Evolutionary conservation across 257 asterid species (phyloP).

Genomic region (Rhazya stricta): DNA sequence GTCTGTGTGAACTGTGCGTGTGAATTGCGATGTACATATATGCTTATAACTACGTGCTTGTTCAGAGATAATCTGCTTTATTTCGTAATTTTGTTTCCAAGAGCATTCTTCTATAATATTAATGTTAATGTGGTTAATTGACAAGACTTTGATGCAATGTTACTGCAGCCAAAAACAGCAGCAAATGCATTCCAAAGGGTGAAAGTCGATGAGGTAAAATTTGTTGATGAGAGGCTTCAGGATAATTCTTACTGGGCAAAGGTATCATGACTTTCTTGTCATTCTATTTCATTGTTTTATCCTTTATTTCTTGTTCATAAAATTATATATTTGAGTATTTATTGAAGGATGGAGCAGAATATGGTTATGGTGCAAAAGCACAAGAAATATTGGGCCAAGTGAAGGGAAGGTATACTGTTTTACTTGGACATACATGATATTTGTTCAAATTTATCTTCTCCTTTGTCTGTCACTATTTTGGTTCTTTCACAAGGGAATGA

Average conservation of each 20-base stretch:
- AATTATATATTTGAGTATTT: background rate
- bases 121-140: background rate
- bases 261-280: constrained; percentile 37
- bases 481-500: background rate
- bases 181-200: constrained; percentile 59
- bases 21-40: background rate
- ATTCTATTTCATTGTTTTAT: background rate
- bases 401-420: constrained; percentile 67
- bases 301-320: background rate
- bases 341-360: constrained; percentile 84
- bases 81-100: background rate
- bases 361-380: constrained; percentile 97
- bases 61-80: background rate
- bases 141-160: constrained; percentile 2
- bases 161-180: constrained; percentile 62
- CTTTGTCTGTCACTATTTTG: background rate
- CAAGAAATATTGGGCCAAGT: constrained; percentile 96
- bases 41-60: background rate
- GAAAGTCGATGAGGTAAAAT: constrained; percentile 36
- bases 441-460: background rate
- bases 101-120: background rate
- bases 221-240: constrained; percentile 67
- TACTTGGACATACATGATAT: background rate
- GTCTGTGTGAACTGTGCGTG: background rate
- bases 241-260: constrained; percentile 98